Conservation (phyloP, 345 rosid genomes). For the Acer negundo region DNA sequence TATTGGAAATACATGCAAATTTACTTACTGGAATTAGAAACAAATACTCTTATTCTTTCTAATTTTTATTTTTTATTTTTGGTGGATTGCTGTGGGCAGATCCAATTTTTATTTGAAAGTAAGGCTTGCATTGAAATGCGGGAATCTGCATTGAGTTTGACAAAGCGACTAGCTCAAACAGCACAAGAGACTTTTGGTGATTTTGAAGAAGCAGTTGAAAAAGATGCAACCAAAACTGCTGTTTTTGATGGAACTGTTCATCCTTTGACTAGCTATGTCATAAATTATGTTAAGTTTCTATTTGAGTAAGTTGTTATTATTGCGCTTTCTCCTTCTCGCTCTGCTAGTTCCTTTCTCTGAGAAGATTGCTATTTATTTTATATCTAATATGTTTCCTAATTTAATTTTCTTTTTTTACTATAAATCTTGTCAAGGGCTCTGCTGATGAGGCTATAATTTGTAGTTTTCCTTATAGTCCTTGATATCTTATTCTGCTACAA, state of each 20-base stretch:
- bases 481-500: neutral
- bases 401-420: neutral
- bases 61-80: neutral
- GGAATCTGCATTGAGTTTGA: conserved; percentile 68
- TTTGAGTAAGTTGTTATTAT: conserved; percentile 68
- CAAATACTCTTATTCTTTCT: conserved; percentile 5
- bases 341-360: neutral
- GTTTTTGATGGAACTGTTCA: conserved; percentile 98
- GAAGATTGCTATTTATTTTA: neutral
- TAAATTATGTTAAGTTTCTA: conserved; percentile 90
- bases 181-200: conserved; percentile 93
- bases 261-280: conserved; percentile 97
- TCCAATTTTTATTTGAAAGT: conserved; percentile 61
- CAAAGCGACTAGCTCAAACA: conserved; percentile 84
- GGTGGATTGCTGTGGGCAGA: conserved; percentile 38
- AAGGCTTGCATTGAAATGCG: conserved; percentile 78
- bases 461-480: neutral
- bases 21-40: conserved; percentile 1
- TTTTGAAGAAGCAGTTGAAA: conserved; percentile 96
- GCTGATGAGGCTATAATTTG: conserved; percentile 1
- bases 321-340: conserved; percentile 10
- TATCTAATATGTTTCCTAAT: neutral
- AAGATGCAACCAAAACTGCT: conserved; percentile 94
- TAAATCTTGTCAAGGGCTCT: neutral
- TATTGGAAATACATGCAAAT: neutral